These are phyloP conservation scores for Chrysanthemum seticuspe DNA, from an alignment of 129 eudicot genomes.

Conservation along the genomic window DNA sequence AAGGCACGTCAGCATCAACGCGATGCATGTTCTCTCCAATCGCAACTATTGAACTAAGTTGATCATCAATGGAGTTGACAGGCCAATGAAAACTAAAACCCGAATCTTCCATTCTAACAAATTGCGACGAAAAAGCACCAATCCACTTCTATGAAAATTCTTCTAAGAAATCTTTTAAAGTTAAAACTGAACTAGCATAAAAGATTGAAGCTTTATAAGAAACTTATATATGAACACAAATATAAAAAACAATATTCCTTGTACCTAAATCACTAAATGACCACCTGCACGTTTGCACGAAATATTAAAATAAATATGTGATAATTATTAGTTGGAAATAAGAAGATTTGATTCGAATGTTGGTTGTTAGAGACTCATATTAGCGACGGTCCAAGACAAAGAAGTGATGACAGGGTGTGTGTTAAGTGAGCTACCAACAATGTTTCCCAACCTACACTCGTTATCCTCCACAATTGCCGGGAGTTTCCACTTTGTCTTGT, in stretches of 20 bases:
- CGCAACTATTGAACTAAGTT: slow-evolving; percentile 33
- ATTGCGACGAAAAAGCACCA: slow-evolving; percentile 21
- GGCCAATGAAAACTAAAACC: slow-evolving; percentile 52
- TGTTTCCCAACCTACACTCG: not conserved
- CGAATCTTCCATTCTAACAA: slow-evolving; percentile 63
- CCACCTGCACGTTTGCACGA: slow-evolving; percentile 5
- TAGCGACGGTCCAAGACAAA: not conserved
- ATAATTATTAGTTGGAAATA: not conserved
- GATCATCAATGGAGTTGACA: slow-evolving; percentile 44
- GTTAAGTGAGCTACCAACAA: slow-evolving; percentile 9
- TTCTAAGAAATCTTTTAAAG: no score
- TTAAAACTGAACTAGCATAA: no score
- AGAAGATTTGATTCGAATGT: no score
- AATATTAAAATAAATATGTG: not conserved
- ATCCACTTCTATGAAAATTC: not conserved
- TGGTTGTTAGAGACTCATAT: not conserved
- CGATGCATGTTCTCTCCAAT: slow-evolving; percentile 2
- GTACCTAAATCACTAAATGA: not conserved
- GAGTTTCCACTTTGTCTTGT: not conserved
- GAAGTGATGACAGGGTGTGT: not conserved
- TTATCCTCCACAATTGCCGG: slow-evolving; percentile 1
- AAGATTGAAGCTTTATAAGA: no score
- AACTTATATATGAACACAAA: no score
- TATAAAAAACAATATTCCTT: no score
- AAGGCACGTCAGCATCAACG: not conserved